Evolutionary conservation across 805 yeast species (phyloP).

Genomic region (Sugiyamaella mastotermitis): DNA sequence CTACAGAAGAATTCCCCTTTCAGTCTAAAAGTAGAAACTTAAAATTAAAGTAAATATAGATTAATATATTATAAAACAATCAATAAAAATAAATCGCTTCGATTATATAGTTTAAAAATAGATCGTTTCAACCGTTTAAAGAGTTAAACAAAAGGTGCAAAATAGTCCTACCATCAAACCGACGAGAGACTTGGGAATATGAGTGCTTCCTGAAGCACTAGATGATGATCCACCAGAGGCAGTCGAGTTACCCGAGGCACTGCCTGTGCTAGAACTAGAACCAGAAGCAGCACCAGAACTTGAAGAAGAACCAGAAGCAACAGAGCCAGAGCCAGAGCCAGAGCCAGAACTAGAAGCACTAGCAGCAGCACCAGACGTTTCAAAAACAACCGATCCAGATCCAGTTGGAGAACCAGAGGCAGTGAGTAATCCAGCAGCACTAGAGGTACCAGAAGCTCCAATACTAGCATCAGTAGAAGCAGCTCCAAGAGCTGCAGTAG

Average conservation of each 20-base stretch:
- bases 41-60: not conserved
- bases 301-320: conserved; percentile 5
- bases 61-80: not conserved
- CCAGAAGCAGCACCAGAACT: conserved; percentile 14
- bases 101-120: not conserved
- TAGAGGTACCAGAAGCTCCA: conserved; percentile 16
- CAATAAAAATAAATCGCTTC: not conserved
- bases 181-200: conserved; percentile 10
- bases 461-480: conserved; percentile 6
- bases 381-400: conserved; percentile 15
- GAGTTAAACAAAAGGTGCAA: not conserved
- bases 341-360: conserved; percentile 7
- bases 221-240: conserved; percentile 30
- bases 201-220: conserved; percentile 24
- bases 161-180: conserved; percentile 11
- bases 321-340: conserved; percentile 9
- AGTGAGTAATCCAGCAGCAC: conserved; percentile 18
- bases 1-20: too few relatives aligned
- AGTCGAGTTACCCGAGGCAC: conserved; percentile 9
- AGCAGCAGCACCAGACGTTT: conserved; percentile 4
- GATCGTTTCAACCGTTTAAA: not conserved
- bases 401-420: conserved; percentile 14
- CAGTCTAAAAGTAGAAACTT: too few relatives aligned
- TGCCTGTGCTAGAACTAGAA: conserved; percentile 2
- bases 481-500: conserved; percentile 10